Evolutionary conservation across 768 basidiomycete genomes (phyloP).

Genomic region (Naganishia vaughanmartiniae): DNA sequence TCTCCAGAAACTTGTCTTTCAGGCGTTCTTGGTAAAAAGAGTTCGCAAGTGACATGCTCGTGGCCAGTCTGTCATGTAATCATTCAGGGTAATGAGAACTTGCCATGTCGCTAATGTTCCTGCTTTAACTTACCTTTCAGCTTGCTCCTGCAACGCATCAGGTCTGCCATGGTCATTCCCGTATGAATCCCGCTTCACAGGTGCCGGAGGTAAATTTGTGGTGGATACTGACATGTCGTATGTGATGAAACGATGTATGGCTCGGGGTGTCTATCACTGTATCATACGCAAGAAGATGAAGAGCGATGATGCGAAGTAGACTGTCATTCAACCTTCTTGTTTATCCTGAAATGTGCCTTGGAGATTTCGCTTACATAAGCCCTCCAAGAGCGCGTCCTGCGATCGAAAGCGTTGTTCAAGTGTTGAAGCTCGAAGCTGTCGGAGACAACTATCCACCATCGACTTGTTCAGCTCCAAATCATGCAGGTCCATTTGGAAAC

Average conservation of each 20-base stretch:
- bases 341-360: neutral
- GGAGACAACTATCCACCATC: neutral
- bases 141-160: slow-evolving; percentile 18
- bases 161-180: slow-evolving; percentile 18
- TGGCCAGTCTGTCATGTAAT: neutral
- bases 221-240: neutral
- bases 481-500: neutral
- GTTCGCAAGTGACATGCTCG: slow-evolving; percentile 2
- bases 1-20: slow-evolving; percentile 21
- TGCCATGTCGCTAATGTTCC: neutral
- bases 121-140: neutral
- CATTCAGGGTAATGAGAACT: neutral
- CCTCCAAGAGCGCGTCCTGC: neutral
- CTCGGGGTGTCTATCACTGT: neutral
- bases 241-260: neutral
- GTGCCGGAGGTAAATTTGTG: neutral
- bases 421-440: neutral
- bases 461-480: neutral
- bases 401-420: neutral
- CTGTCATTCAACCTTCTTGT: neutral
- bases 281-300: neutral
- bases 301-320: neutral
- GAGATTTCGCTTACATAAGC: neutral
- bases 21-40: slow-evolving; percentile 21
- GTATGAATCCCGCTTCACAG: slow-evolving; percentile 16